Evolutionary conservation across 139 green algal species (phyloP).

Genomic region (Deuterostichococcus epilithicus): DNA sequence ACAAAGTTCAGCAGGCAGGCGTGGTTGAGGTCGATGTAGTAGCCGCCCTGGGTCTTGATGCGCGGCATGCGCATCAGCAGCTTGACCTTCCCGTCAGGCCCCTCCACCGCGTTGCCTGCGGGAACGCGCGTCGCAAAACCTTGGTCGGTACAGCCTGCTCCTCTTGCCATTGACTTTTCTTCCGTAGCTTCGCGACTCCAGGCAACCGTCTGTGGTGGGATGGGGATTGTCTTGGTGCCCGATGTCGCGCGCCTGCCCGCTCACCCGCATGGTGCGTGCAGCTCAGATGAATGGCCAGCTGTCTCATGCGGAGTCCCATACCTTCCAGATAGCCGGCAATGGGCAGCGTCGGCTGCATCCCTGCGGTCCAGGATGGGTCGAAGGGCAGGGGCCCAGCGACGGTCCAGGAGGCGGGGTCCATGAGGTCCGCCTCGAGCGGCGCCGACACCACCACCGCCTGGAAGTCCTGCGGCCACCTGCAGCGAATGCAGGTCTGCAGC

Average conservation of each 20-base stretch:
- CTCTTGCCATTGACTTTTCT: too few relatives aligned
- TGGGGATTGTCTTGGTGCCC: too few relatives aligned
- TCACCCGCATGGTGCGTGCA: too few relatives aligned
- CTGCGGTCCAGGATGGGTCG: background rate
- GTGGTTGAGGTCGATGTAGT: slow-evolving; percentile 18
- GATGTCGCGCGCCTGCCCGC: too few relatives aligned
- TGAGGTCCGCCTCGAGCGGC: slow-evolving; percentile 1
- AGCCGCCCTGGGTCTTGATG: background rate
- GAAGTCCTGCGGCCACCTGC: slow-evolving; percentile 13
- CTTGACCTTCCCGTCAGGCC: background rate
- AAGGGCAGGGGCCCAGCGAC: background rate
- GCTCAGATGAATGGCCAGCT: too few relatives aligned
- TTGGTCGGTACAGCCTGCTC: too few relatives aligned
- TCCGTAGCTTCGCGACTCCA: too few relatives aligned
- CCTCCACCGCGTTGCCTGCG: slow-evolving; percentile 18
- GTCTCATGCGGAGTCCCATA: background rate
- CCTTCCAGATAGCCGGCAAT: background rate
- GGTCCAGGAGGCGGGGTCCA: slow-evolving; percentile 10
- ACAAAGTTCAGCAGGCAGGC: slow-evolving; percentile 15
- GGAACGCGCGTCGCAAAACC: too few relatives aligned
- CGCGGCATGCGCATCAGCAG: slow-evolving; percentile 25
- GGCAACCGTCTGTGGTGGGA: too few relatives aligned
- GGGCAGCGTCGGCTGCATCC: background rate
- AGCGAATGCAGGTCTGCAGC: too few relatives aligned
- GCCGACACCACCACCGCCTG: slow-evolving; percentile 11